phyloP scores from a whole-genome alignment of 1,284 basidiomycete species.

The Apiotrichum montevideense region DNA sequence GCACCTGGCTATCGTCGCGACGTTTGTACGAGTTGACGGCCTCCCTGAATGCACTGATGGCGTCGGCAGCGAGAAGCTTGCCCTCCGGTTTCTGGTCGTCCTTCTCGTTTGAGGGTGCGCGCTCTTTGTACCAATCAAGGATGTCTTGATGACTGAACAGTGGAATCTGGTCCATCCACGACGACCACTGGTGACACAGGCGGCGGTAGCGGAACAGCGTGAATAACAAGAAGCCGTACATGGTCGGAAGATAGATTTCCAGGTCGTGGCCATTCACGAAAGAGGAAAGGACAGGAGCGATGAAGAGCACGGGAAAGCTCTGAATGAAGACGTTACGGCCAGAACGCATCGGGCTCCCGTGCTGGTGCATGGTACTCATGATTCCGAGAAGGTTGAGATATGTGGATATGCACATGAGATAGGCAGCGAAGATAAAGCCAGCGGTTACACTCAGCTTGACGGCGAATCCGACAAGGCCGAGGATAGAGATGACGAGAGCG shows the following conservation, averaged over 20 bases:
- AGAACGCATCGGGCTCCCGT: conserved; percentile 7
- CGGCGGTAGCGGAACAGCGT: conserved; percentile 7
- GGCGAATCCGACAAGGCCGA: conserved; percentile 3
- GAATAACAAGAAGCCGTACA: conserved; percentile 7
- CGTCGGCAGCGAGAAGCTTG: neutral
- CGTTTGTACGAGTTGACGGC: conserved; percentile 2
- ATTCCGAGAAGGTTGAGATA: conserved; percentile 13
- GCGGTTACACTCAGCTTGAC: neutral
- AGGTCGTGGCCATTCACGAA: conserved; percentile 12
- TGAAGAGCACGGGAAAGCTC: conserved; percentile 6
- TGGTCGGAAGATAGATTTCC: conserved; percentile 8
- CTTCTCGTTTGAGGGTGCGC: neutral
- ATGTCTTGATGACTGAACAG: conserved; percentile 3
- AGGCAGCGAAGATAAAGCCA: conserved; percentile 9
- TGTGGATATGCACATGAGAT: conserved; percentile 9
- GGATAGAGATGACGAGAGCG: conserved; percentile 2
- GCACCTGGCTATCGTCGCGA: neutral
- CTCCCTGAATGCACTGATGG: neutral
- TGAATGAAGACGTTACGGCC: conserved; percentile 11
- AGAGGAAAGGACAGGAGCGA: conserved; percentile 1
- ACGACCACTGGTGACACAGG: conserved; percentile 8
- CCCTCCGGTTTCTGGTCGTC: neutral
- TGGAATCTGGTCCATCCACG: conserved; percentile 12
- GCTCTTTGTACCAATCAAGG: conserved; percentile 3
- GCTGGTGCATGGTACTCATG: conserved; percentile 15